Conservation (phyloP, 1,139 yeast species). For the Tardiomyces digboiensis region DNA sequence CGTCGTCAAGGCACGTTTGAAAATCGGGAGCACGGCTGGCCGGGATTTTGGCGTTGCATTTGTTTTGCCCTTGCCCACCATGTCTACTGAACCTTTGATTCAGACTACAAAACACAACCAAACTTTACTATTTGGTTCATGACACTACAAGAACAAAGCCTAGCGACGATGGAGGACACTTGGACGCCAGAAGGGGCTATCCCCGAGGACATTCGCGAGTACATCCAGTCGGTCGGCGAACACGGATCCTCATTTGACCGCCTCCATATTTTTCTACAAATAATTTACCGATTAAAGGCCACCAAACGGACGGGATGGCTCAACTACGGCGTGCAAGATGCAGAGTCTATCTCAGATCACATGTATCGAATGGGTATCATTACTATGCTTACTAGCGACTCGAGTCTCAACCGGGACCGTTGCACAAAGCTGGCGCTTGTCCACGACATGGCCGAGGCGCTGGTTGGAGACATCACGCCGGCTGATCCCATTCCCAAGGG, state of each 20-base stretch:
- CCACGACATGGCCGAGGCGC: constrained; percentile 90
- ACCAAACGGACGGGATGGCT: constrained; percentile 95
- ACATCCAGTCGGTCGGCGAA: constrained; percentile 22
- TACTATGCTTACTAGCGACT: constrained; percentile 59
- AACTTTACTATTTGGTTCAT: no score
- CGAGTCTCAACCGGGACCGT: constrained; percentile 34
- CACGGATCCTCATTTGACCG: not conserved
- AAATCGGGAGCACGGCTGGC: no score
- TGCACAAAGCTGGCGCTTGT: constrained; percentile 84
- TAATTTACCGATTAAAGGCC: constrained; percentile 63
- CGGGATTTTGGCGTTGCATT: no score
- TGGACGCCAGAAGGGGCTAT: constrained; percentile 57
- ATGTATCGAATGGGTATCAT: constrained; percentile 95
- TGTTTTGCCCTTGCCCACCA: no score
- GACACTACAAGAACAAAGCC: not conserved
- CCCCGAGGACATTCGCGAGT: constrained; percentile 40
- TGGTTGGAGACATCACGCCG: constrained; percentile 96
- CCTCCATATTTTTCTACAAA: constrained; percentile 45
- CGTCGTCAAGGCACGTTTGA: no score
- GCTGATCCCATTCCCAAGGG: constrained; percentile 60
- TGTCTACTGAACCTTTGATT: no score
- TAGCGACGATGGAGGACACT: constrained; percentile 1
- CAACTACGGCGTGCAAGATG: constrained; percentile 53
- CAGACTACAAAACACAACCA: no score
- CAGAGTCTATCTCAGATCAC: constrained; percentile 86